Percentiles rank a stretch among this genome's conserved stretches.
Evolutionary conservation across 2,329 filamentous ascomycete species (phyloP).

Genomic region (Pezicula neosporulosa): DNA sequence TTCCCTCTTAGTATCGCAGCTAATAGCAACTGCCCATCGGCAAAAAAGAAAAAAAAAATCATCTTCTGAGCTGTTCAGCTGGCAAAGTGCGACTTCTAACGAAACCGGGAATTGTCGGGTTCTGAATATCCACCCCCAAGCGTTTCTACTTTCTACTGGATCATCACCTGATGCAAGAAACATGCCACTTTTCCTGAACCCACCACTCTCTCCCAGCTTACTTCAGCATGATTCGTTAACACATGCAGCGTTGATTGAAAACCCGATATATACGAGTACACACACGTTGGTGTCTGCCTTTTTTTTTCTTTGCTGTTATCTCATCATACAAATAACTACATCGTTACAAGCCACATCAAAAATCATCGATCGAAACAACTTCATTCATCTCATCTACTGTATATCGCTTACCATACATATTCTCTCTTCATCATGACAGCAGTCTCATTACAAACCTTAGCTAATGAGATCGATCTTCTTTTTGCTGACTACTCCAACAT

Average conservation of each 20-base stretch:
- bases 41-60: too few species aligned
- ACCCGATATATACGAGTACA: background rate
- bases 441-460: background rate
- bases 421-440: background rate
- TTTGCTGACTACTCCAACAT: background rate
- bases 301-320: background rate
- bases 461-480: background rate
- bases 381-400: background rate
- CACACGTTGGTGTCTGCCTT: background rate
- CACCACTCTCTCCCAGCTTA: background rate
- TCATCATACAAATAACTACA: background rate
- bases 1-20: too few species aligned
- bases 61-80: too few species aligned
- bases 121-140: too few species aligned
- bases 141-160: too few species aligned
- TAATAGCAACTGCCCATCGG: too few species aligned
- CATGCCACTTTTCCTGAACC: slow-evolving; percentile 1
- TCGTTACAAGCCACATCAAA: background rate
- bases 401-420: background rate
- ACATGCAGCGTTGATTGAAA: background rate
- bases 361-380: background rate
- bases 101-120: background rate
- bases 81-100: background rate
- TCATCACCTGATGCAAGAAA: background rate
- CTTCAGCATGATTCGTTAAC: background rate